Conservation (phyloP, 768 basidiomycete genomes). For the Panellus pusillus region DNA sequence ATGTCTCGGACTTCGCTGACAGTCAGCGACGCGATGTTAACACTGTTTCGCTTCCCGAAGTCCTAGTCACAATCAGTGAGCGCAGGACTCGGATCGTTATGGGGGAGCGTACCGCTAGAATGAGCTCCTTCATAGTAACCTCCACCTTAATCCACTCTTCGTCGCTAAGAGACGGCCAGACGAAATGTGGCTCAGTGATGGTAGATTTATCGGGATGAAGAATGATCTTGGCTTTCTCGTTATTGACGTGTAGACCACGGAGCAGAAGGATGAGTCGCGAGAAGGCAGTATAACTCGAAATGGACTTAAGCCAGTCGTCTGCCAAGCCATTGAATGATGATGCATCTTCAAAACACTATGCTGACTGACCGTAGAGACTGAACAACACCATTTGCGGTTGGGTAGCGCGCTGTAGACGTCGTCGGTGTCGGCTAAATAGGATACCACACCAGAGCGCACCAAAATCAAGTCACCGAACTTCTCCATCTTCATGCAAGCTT, state of each 20-base stretch:
- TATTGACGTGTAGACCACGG: slow-evolving; percentile 97
- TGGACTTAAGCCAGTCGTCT: slow-evolving; percentile 99
- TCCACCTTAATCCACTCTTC: slow-evolving; percentile 99
- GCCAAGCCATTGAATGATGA: slow-evolving; percentile 3
- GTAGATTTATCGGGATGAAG: slow-evolving; percentile 96
- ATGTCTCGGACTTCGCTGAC: slow-evolving; percentile 97
- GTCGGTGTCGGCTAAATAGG: slow-evolving; percentile 12
- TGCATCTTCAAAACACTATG: neutral
- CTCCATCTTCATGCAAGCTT: slow-evolving; percentile 99
- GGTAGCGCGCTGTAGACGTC: slow-evolving; percentile 68
- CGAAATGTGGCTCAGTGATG: slow-evolving; percentile 95
- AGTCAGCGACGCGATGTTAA: slow-evolving; percentile 97
- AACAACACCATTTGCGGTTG: slow-evolving; percentile 99
- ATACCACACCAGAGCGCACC: slow-evolving; percentile 35
- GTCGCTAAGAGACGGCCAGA: slow-evolving; percentile 91
- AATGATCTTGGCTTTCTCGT: slow-evolving; percentile 99
- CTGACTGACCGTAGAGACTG: slow-evolving; percentile 79
- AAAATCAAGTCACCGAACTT: slow-evolving; percentile 98
- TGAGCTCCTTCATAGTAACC: slow-evolving; percentile 97
- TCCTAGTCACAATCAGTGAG: slow-evolving; percentile 50
- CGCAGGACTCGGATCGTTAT: neutral
- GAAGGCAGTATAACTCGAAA: slow-evolving; percentile 99
- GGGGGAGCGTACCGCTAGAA: slow-evolving; percentile 63
- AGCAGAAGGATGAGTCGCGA: slow-evolving; percentile 96
- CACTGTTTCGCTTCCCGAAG: slow-evolving; percentile 98